Evolutionary conservation across 257 asterid species (phyloP), one percentile per base, ranked within the genome.

Genomic region (Nemophila menziesii): DNA sequence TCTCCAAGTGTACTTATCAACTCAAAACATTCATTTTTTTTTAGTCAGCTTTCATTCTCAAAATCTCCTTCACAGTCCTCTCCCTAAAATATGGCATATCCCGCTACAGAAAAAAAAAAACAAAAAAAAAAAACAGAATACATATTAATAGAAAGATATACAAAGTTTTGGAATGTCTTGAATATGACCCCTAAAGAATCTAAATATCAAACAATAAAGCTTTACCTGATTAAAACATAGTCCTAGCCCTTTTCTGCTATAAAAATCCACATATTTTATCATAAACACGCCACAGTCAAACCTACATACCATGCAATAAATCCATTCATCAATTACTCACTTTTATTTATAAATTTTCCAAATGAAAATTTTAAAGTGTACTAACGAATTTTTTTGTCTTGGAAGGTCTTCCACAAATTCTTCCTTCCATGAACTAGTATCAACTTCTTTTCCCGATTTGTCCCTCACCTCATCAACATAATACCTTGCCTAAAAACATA

Each of bases 251-350:
- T 68, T 78, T 64, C 97, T 77, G 77, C 97, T 80, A 49, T 75
- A 80, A 72, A 83, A 87, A 69, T 87, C 95, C 0, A 78, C 84
- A 66, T 87, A 87, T 61, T 87, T 87, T 62, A 87, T 57, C 93
- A 87, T 83, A 76, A 87, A 87, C 69, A 87, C 58, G 16, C 97
- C 97, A 48, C 97, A 87, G 52, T 83, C 97, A 26, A 47, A 87
- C 74, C 97, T 87, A 86, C 50, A 48, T 11, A 65, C 17, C 24
- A 53, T 16, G 7, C 2, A 3, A 60, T 13, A 29, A 7, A 24
- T 9, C 33, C 33, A 24, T 24, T 24, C 36, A 22, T 20, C 18
- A 16, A 29, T 48, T 12, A 47, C 17, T 29, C 9, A 10, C 36
- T 29, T 29, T 7, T 29, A 7, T 7, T 2, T 29, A 2, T 7